Base-by-base conservation (phyloP, 106 monocot genomes). In the Xerophyta viscosa region DNA sequence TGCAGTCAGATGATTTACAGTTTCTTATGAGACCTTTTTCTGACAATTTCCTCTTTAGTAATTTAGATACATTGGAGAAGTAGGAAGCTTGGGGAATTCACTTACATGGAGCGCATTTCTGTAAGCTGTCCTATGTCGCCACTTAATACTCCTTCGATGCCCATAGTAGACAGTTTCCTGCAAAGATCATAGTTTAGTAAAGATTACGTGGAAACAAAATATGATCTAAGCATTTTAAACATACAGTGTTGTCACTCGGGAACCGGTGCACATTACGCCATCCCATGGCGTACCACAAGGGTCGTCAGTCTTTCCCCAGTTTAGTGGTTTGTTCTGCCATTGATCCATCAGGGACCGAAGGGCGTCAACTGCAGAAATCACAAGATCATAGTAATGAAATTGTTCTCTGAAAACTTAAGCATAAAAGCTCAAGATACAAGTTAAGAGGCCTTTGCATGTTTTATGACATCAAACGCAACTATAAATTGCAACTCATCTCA, bases 141-240 rank as follows among this genome's bases (percentile, higher is more conserved):
- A 20, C 66, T 72, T 11, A 94, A 31, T 6, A 49, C 65, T 0
- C 93, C 93, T 52, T 67, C 30, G 23, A 94, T 10, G 17, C 58
- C 54, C 84, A 88, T 78, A 48, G 46, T 70, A 3, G 78, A 67
- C 20, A 94, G 28, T 46, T 56, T 79, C 77, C 93, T 94, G 69
- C 42, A 61, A 13, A 29, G 2, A 37, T 5, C 18, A 27, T 27
- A 15, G 30, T 2, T 18, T 17, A 1, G 24, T 12, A 36, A 31
- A 11, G 8, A 63, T 24, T 11, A 30, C 17, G 28, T 28, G 0
- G 18, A 37, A 54, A 27, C 8, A 44, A 44, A 14, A 14, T 44
- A 44, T 10, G 17, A 17, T 14, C 15, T 44, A 14, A 17, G 8
- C 3, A 14, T 14, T 15, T 14, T 25, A 11, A 21, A 30, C 79